Percentiles rank a stretch among this genome's conserved stretches.
These are phyloP conservation scores for Blastobotrys petasosporus DNA, from an alignment of 1,139 yeast species.

Conservation along the genomic window DNA sequence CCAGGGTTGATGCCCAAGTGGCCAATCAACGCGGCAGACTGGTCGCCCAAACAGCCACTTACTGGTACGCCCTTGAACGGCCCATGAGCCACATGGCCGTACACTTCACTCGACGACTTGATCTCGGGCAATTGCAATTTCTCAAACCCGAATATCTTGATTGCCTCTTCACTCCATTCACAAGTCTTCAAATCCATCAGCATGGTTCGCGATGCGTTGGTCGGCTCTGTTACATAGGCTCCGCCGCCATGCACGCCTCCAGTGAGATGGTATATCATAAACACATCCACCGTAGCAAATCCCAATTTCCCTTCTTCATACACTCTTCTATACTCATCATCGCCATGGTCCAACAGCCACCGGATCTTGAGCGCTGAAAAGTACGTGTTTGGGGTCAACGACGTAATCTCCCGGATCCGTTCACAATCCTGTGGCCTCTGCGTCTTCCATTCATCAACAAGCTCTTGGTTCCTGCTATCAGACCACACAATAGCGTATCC, in stretches of 20 bases:
- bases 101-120: slow-evolving; percentile 71
- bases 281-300: slow-evolving; percentile 93
- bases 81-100: slow-evolving; percentile 47
- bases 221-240: slow-evolving; percentile 74
- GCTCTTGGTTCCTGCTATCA: slow-evolving; percentile 77
- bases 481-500: slow-evolving; percentile 94
- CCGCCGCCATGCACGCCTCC: slow-evolving; percentile 43
- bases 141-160: slow-evolving; percentile 69
- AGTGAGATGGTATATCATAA: slow-evolving; percentile 86
- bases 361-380: slow-evolving; percentile 86
- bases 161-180: slow-evolving; percentile 69
- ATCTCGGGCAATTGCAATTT: slow-evolving; percentile 73
- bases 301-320: slow-evolving; percentile 73
- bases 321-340: slow-evolving; percentile 51
- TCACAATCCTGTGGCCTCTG: slow-evolving; percentile 24
- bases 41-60: slow-evolving; percentile 92
- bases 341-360: slow-evolving; percentile 83
- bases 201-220: slow-evolving; percentile 89
- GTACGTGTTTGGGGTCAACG: slow-evolving; percentile 71
- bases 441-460: slow-evolving; percentile 59
- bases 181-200: slow-evolving; percentile 77
- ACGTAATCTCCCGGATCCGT: no score
- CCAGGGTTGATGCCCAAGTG: slow-evolving; percentile 82
- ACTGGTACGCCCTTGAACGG: slow-evolving; percentile 58
- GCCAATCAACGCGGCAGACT: slow-evolving; percentile 89